Conservation (phyloP, 108 stramenopile species). For the Stephanodiscus triporus region DNA sequence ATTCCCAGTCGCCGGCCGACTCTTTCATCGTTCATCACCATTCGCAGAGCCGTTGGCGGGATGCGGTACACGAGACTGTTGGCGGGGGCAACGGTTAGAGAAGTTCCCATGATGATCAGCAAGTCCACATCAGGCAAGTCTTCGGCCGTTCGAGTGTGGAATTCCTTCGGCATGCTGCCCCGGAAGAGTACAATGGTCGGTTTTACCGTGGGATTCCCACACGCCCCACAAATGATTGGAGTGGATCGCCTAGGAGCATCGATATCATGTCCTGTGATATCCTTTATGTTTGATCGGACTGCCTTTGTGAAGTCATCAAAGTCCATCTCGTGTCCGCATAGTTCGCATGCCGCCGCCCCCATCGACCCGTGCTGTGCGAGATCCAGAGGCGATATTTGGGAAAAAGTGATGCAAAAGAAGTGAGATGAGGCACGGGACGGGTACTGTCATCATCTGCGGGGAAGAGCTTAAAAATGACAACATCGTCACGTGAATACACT, state of each 20-base stretch:
- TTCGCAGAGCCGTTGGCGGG: constrained; percentile 59
- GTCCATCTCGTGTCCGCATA: constrained; percentile 59
- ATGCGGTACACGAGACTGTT: constrained; percentile 75
- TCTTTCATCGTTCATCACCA: constrained; percentile 78
- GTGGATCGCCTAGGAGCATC: constrained; percentile 68
- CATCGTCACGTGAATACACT: no score
- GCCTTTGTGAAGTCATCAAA: constrained; percentile 62
- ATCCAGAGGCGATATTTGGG: no score
- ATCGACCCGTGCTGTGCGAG: constrained; percentile 73
- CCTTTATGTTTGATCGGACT: constrained; percentile 71
- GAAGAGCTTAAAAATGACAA: no score
- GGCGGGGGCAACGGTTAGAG: constrained; percentile 73
- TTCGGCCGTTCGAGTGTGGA: constrained; percentile 61
- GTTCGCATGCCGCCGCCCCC: constrained; percentile 80
- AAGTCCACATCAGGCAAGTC: constrained; percentile 72
- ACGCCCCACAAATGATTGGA: constrained; percentile 68
- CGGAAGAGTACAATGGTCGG: constrained; percentile 88
- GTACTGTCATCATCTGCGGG: no score
- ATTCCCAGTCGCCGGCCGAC: constrained; percentile 75
- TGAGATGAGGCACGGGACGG: no score
- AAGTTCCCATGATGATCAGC: constrained; percentile 78
- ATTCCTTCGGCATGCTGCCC: constrained; percentile 67
- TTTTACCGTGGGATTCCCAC: constrained; percentile 69
- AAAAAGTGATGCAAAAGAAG: no score
- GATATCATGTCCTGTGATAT: constrained; percentile 67